phyloP scores from a whole-genome alignment of 2,329 filamentous ascomycete species.

The Monosporascus ibericus region DNA sequence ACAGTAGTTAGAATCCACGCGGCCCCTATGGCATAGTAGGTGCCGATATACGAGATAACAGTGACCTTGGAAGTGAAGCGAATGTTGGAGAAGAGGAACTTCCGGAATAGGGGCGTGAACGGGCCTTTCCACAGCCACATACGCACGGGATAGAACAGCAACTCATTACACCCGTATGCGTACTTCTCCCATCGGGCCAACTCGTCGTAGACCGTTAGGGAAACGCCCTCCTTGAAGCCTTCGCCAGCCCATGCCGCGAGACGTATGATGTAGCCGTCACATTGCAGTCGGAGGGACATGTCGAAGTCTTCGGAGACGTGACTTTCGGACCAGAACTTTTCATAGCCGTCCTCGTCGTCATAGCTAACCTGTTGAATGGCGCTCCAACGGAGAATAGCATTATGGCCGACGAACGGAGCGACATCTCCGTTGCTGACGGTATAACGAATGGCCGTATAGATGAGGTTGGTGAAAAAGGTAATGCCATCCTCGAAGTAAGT shows the following conservation, averaged over 20 bases:
- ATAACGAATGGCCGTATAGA: conserved; percentile 68
- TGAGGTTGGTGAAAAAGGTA: conserved; percentile 73
- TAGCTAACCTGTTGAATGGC: conserved; percentile 54
- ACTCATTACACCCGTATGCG: conserved; percentile 64
- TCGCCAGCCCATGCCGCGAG: conserved; percentile 63
- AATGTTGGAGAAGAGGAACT: conserved; percentile 56
- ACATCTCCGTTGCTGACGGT: conserved; percentile 66
- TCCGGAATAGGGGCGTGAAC: conserved; percentile 58
- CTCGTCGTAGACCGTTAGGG: conserved; percentile 67
- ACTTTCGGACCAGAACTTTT: conserved; percentile 68
- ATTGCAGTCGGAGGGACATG: conserved; percentile 66
- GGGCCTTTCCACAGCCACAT: conserved; percentile 57
- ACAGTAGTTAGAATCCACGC: conserved; percentile 60
- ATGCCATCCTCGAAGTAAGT: conserved; percentile 67
- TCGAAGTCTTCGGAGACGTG: conserved; percentile 77
- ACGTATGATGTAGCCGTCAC: conserved; percentile 60
- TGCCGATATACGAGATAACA: conserved; percentile 51
- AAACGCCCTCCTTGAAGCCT: conserved; percentile 69
- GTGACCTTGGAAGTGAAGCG: conserved; percentile 62
- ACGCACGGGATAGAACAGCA: conserved; percentile 62
- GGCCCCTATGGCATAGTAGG: conserved; percentile 65
- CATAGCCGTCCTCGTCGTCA: conserved; percentile 50
- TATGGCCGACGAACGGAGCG: conserved; percentile 72
- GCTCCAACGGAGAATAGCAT: conserved; percentile 67
- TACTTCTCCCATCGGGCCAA: conserved; percentile 69